These are phyloP conservation scores for Amanita exitialis DNA, from an alignment of 768 basidiomycete species.

Conservation along the genomic window DNA sequence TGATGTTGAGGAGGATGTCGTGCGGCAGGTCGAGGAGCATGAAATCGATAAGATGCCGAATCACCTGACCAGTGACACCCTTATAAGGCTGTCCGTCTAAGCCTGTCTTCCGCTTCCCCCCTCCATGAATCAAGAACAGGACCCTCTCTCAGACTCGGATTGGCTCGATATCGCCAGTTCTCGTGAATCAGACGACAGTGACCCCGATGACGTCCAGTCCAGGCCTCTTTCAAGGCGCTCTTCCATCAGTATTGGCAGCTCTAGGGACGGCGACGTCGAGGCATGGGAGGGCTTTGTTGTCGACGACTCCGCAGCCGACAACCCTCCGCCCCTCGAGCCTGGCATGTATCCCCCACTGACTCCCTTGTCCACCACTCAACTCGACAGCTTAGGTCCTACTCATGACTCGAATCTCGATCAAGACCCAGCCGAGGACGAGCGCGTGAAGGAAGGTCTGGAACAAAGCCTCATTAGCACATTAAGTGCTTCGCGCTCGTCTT, in stretches of 20 bases:
- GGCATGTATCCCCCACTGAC: conserved; percentile 23
- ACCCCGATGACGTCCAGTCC: conserved; percentile 45
- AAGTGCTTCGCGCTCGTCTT: conserved; percentile 62
- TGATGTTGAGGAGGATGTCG: conserved; percentile 33
- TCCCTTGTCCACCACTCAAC: conserved; percentile 21
- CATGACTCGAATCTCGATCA: conserved; percentile 21
- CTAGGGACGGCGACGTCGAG: conserved; percentile 58
- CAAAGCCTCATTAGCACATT: conserved; percentile 79
- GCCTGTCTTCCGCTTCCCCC: not conserved
- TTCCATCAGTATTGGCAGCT: conserved; percentile 60
- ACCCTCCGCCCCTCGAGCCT: conserved; percentile 13
- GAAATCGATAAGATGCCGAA: conserved; percentile 2
- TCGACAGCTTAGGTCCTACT: conserved; percentile 17
- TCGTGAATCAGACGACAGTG: conserved; percentile 62
- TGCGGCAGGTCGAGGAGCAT: conserved; percentile 26
- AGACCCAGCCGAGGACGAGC: conserved; percentile 51
- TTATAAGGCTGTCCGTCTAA: conserved; percentile 3
- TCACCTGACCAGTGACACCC: conserved; percentile 8
- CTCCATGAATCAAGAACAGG: conserved; percentile 38
- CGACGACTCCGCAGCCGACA: conserved; percentile 42
- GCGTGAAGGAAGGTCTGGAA: conserved; percentile 66
- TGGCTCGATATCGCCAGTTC: conserved; percentile 74
- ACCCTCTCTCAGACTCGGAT: conserved; percentile 68
- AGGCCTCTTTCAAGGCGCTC: conserved; percentile 57
- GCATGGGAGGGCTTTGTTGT: conserved; percentile 74